Base-by-base conservation (phyloP, 164 flowering plant species). In the Amborella trichopoda region DNA sequence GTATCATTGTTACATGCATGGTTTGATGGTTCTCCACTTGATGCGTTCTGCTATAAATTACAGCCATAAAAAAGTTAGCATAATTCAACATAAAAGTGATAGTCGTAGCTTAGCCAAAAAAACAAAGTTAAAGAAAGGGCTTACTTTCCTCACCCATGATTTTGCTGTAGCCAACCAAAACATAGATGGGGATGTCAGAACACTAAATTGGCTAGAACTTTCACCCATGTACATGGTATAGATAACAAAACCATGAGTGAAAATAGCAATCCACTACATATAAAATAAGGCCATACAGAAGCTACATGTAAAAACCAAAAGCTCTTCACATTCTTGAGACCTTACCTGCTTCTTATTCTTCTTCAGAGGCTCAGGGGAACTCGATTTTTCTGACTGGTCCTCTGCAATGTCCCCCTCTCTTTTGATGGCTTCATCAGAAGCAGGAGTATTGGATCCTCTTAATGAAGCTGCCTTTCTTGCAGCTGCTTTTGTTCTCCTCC, bases 401-500 rank as follows among this genome's bases (percentile, higher is more conserved):
- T 75, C 84, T 12, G 26, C 45, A 47, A 67, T 52, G 50, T 65
- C 73, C 39, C 66, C 77, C 45, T 77, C 81, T 62, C 67, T 84
- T 66, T 69, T 78, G 5, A 68, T 23, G 28, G 64, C 60, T 42
- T 67, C 79, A 49, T 68, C 80, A 48, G 40, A 43, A n/a, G 41
- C 41, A 39, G 65, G 22, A 65, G 75, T 81, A 53, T 50, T 65
- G 23, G 83, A 65, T 18, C 80, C 75, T 49, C 81, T 63, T 46
- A 67, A 45, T 38, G 68, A 59, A 48, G 72, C 63, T 43, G 76
- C 66, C 54, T 70, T 91, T 65, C 85, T 78, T 23, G 82, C 68
- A 38, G 54, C 52, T 38, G 69, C 66, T 68, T 74, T 88, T 23
- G 88, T 74, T 67, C 96, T 71, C 68, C 75, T 82, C 52, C 95